Percentiles rank a stretch among this genome's conserved stretches.
Conservation (phyloP, 164 flowering plant species). For the Vitis amurensis region DNA sequence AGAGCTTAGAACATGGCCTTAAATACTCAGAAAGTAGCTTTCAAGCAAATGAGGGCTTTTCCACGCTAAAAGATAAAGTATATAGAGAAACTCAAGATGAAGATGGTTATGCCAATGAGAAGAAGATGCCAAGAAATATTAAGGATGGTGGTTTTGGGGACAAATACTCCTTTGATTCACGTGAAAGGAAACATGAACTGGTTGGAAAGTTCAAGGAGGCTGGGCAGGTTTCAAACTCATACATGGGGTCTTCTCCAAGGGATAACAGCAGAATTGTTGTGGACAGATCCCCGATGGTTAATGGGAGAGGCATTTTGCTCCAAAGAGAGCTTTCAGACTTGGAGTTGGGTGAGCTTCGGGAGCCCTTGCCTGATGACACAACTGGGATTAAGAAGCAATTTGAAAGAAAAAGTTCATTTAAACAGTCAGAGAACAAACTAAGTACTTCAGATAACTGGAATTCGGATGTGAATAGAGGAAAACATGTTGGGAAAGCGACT, state of each 20-base stretch:
- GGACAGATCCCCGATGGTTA: conserved; percentile 31
- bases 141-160: conserved; percentile 41
- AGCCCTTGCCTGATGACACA: conserved; percentile 55
- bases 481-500: conserved; percentile 29
- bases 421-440: conserved; percentile 41
- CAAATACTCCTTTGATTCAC: conserved; percentile 35
- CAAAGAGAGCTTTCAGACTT: conserved; percentile 85
- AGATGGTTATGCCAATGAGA: conserved; percentile 36
- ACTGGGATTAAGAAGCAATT: conserved; percentile 40
- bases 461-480: conserved; percentile 49
- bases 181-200: conserved; percentile 42
- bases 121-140: conserved; percentile 31
- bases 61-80: conserved; percentile 36
- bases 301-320: conserved; percentile 47
- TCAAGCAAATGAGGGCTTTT: conserved; percentile 27
- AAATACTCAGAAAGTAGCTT: conserved; percentile 39
- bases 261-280: conserved; percentile 28
- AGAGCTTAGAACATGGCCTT: conserved; percentile 29
- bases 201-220: conserved; percentile 40
- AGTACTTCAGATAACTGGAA: conserved; percentile 42
- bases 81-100: conserved; percentile 41
- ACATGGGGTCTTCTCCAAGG: conserved; percentile 32
- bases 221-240: conserved; percentile 25
- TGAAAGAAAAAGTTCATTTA: conserved; percentile 70
- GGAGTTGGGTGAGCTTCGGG: conserved; percentile 96